Evolutionary conservation across 2,329 filamentous ascomycete genomes (phyloP).

Genomic region (Alternaria gaisen): DNA sequence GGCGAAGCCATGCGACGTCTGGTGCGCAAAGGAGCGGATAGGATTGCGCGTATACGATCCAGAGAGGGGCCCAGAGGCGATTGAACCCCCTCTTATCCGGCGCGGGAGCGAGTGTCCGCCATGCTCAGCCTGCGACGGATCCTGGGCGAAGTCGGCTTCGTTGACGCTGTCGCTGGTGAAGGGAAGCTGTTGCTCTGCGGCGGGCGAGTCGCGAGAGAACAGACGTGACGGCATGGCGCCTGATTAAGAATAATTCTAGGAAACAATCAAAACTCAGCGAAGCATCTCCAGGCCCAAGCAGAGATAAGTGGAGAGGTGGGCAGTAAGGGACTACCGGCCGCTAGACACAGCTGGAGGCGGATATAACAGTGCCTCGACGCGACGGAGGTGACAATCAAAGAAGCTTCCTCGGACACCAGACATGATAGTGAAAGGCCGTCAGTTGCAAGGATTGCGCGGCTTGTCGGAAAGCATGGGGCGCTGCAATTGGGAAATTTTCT

Average conservation of each 20-base stretch:
- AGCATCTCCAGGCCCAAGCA: slow-evolving; percentile 11
- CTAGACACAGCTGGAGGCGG: slow-evolving; percentile 8
- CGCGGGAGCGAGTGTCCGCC: slow-evolving; percentile 37
- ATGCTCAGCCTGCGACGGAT: slow-evolving; percentile 30
- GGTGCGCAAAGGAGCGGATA: slow-evolving; percentile 75
- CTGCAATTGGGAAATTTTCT: slow-evolving; percentile 19
- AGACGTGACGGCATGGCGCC: slow-evolving; percentile 35
- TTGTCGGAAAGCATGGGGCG: slow-evolving; percentile 16
- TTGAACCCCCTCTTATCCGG: slow-evolving; percentile 39
- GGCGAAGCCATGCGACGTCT: slow-evolving; percentile 66
- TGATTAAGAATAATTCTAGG: slow-evolving; percentile 3
- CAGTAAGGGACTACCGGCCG: slow-evolving; percentile 9
- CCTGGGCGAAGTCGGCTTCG: slow-evolving; percentile 40
- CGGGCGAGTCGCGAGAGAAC: slow-evolving; percentile 28
- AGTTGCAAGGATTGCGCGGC: slow-evolving; percentile 16
- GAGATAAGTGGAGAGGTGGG: slow-evolving; percentile 4
- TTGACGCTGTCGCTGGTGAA: slow-evolving; percentile 43
- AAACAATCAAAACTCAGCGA: slow-evolving; percentile 7
- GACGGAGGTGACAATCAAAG: slow-evolving; percentile 2
- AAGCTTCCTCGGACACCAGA: not conserved
- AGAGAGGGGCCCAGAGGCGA: slow-evolving; percentile 33
- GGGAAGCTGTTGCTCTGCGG: slow-evolving; percentile 39
- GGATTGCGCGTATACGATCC: slow-evolving; percentile 62
- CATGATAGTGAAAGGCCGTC: slow-evolving; percentile 8
- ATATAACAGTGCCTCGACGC: not conserved